Conservation (phyloP, 192 early-diverging fungal species). For the Coemansia sp. region DNA sequence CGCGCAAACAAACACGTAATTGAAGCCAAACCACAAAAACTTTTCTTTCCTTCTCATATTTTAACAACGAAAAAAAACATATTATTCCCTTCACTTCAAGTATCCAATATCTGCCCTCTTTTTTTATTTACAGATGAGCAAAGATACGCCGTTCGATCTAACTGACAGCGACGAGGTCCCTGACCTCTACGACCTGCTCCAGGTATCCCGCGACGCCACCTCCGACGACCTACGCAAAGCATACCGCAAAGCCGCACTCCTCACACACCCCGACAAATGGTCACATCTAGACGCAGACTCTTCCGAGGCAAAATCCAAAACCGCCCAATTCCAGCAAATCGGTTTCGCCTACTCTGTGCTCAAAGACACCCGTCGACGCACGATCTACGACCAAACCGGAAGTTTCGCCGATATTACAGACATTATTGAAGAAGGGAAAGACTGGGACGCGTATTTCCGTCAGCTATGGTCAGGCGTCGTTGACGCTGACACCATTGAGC, state of each 20-base stretch:
- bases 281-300: conserved; percentile 44
- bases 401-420: conserved; percentile 53
- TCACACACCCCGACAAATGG: conserved; percentile 93
- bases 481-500: conserved; percentile 70
- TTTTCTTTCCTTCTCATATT: too few species aligned
- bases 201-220: conserved; percentile 69
- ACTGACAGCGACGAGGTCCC: conserved; percentile 39
- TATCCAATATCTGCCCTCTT: too few species aligned
- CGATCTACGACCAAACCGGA: conserved; percentile 78
- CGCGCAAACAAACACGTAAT: too few species aligned
- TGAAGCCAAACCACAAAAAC: too few species aligned
- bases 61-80: too few species aligned
- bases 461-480: conserved; percentile 76
- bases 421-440: conserved; percentile 59
- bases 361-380: conserved; percentile 64
- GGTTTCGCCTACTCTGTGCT: conserved; percentile 77
- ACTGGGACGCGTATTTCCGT: conserved; percentile 84
- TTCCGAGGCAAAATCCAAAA: conserved; percentile 39
- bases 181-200: conserved; percentile 85
- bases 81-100: too few species aligned
- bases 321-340: conserved; percentile 72
- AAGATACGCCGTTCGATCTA: conserved; percentile 29
- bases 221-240: conserved; percentile 87
- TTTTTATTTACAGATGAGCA: conserved; percentile 15
- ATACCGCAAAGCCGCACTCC: conserved; percentile 82